These are phyloP conservation scores for Atkinsonella hypoxylon DNA, from an alignment of 2,329 filamentous ascomycete genomes.

Conservation along the genomic window DNA sequence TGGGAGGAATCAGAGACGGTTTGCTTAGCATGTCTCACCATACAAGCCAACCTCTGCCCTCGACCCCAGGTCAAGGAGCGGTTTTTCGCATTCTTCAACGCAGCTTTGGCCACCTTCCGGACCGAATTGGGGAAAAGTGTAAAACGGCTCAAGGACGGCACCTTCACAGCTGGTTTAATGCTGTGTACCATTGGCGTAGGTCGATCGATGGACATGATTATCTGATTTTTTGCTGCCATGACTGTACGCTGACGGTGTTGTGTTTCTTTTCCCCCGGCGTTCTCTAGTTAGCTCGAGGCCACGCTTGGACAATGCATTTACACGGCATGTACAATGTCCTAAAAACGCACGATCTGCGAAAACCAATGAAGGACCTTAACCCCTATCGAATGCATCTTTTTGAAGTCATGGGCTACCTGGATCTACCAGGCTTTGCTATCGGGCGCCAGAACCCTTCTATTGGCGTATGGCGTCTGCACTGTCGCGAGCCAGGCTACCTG, in stretches of 20 bases:
- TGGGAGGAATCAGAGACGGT: background rate
- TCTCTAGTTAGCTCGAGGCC: background rate
- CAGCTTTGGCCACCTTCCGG: background rate
- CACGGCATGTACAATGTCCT: constrained; percentile 1
- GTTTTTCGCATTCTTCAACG: background rate
- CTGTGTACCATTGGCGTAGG: background rate
- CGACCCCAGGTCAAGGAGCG: background rate
- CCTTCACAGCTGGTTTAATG: constrained; percentile 2
- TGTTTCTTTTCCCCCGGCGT: no score
- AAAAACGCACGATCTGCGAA: background rate
- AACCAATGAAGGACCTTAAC: background rate
- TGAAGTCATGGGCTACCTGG: constrained; percentile 1
- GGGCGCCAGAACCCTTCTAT: constrained; percentile 1
- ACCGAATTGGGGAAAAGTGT: background rate
- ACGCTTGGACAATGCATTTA: constrained; percentile 2
- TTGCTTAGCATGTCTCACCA: constrained; percentile 1
- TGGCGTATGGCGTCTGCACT: constrained; percentile 1
- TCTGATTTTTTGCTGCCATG: background rate
- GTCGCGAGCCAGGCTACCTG: constrained; percentile 2
- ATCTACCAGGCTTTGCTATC: constrained; percentile 2
- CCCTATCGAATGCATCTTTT: background rate
- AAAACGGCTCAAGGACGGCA: background rate
- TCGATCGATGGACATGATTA: background rate
- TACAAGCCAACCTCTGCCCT: background rate
- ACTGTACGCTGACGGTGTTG: background rate